Percentiles rank a stretch among this genome's conserved stretches.
These are phyloP conservation scores for Apiospora saccharicola DNA, from an alignment of 2,329 filamentous ascomycete species.

Conservation along the genomic window DNA sequence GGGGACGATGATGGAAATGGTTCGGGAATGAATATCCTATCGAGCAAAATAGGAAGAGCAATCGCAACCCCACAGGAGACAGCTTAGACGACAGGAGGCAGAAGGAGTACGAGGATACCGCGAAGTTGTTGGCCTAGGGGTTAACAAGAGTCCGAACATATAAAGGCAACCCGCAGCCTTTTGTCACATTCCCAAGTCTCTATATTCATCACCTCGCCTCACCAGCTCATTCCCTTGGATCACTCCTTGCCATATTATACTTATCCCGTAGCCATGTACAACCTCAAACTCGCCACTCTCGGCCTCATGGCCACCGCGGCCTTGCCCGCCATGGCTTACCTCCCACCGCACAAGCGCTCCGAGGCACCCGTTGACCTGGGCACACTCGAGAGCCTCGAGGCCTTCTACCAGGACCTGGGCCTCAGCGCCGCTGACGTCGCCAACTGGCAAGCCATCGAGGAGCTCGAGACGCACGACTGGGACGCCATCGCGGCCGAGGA, in stretches of 20 bases:
- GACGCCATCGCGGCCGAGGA: neutral
- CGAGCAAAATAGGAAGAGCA: neutral
- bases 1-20: neutral
- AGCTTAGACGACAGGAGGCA: neutral
- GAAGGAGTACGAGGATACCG: neutral
- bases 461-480: neutral
- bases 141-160: neutral
- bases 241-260: neutral
- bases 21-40: neutral
- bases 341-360: neutral
- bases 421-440: neutral
- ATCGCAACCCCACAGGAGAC: neutral
- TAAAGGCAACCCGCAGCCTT: neutral
- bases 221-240: neutral
- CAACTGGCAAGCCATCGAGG: neutral
- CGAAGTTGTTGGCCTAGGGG: neutral
- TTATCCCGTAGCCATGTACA: neutral
- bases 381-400: neutral
- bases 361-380: conserved; percentile 2
- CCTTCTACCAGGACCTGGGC: neutral
- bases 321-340: neutral
- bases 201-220: neutral
- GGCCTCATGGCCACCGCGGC: neutral
- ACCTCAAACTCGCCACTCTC: neutral
- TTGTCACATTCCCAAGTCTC: neutral